These are phyloP conservation scores for Elsinoe australis DNA, from an alignment of 2,329 filamentous ascomycete species.

Conservation along the genomic window DNA sequence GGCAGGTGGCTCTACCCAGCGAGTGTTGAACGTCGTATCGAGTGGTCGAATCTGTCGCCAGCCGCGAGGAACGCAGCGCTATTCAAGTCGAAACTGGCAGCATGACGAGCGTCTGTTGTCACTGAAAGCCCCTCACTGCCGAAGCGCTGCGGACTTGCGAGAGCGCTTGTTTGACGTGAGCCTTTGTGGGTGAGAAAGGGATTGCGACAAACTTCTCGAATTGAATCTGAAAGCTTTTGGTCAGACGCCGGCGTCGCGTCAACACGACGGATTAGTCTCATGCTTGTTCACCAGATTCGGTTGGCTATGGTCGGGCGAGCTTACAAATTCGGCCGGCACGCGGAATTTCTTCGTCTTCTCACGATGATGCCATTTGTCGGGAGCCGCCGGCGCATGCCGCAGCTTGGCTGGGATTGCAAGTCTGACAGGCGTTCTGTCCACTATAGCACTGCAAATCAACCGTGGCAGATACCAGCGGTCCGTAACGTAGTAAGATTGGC, in stretches of 20 bases:
- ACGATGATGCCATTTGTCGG: conserved; percentile 8
- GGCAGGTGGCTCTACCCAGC: background rate
- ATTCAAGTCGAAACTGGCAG: background rate
- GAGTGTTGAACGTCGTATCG: background rate
- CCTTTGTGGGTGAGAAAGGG: background rate
- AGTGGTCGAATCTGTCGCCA: background rate
- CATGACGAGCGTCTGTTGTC: conserved; percentile 11
- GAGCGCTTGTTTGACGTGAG: background rate
- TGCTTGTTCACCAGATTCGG: conserved; percentile 6
- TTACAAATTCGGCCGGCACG: conserved; percentile 7
- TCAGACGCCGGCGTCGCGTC: conserved; percentile 11
- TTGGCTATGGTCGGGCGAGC: conserved; percentile 11
- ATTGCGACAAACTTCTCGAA: background rate
- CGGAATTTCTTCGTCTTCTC: conserved; percentile 5
- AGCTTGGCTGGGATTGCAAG: background rate
- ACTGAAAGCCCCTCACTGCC: conserved; percentile 2
- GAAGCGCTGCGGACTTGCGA: background rate
- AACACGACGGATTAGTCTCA: conserved; percentile 3
- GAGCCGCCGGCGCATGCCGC: background rate
- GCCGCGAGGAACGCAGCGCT: too few species aligned
- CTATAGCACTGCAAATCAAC: background rate
- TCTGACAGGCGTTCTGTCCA: background rate
- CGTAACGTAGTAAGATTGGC: too few species aligned
- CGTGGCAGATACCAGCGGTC: too few species aligned
- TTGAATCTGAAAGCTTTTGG: background rate